These are phyloP conservation scores for Smithsoniella earleae DNA, from an alignment of 163 green algal genomes.

Conservation along the genomic window DNA sequence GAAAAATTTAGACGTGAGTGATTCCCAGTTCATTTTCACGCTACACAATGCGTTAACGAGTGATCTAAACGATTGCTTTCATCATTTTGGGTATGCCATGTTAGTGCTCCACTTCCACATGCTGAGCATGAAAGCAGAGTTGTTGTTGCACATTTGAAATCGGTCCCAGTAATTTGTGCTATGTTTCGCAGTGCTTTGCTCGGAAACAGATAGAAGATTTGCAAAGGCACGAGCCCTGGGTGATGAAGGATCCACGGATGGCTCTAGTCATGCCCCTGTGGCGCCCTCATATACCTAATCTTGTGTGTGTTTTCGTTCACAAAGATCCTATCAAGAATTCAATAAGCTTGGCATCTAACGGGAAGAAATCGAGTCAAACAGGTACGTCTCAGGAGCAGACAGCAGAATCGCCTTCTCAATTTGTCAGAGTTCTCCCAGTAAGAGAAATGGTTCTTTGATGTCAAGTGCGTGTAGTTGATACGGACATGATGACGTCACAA, in stretches of 20 bases:
- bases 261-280: slow-evolving; percentile 17
- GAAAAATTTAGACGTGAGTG: slow-evolving; percentile 16
- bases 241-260: slow-evolving; percentile 29
- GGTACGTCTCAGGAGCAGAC: too few relatives aligned
- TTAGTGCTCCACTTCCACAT: too few relatives aligned
- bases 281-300: background rate
- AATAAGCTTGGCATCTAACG: background rate
- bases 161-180: too few relatives aligned
- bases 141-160: too few relatives aligned
- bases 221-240: slow-evolving; percentile 14
- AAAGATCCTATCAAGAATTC: slow-evolving; percentile 28
- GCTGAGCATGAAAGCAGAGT: too few relatives aligned
- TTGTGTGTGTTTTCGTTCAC: slow-evolving; percentile 25
- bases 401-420: too few relatives aligned
- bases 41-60: too few relatives aligned
- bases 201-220: background rate
- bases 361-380: slow-evolving; percentile 27
- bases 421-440: too few relatives aligned
- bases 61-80: too few relatives aligned
- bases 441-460: too few relatives aligned
- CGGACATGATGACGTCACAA: slow-evolving; percentile 28
- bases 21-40: too few relatives aligned
- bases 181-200: slow-evolving; percentile 27
- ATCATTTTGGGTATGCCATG: too few relatives aligned
- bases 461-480: slow-evolving; percentile 24